These are phyloP conservation scores for Boletus subparvulus DNA, from an alignment of 768 basidiomycete genomes.

Conservation along the genomic window DNA sequence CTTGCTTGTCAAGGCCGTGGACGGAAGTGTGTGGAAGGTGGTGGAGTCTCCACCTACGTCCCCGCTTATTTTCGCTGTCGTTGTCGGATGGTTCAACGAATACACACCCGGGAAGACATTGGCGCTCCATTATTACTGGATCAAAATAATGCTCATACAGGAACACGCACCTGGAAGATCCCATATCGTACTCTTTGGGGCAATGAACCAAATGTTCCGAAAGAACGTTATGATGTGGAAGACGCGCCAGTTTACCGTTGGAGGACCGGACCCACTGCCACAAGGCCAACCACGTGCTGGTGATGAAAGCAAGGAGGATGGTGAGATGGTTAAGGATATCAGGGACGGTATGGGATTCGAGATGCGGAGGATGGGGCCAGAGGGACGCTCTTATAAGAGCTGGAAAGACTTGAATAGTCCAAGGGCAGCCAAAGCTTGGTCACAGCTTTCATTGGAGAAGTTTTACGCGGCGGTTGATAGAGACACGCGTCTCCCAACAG, in stretches of 20 bases:
- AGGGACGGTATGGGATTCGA: constrained; percentile 1
- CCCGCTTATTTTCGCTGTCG: background rate
- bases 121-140: background rate
- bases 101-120: background rate
- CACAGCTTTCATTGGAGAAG: background rate
- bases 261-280: background rate
- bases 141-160: background rate
- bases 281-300: background rate
- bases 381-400: background rate
- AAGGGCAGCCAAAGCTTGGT: background rate
- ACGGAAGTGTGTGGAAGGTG: background rate
- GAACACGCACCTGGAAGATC: background rate
- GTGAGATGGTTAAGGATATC: background rate
- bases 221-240: background rate
- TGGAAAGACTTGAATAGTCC: background rate
- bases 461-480: background rate
- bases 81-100: background rate
- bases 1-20: background rate
- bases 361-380: background rate
- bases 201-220: background rate
- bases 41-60: background rate
- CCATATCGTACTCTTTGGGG: background rate
- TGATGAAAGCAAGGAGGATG: background rate
- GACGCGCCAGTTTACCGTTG: background rate
- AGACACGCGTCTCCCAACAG: background rate